Conservation (phyloP, 2,329 filamentous ascomycete genomes). For the Alternaria sp. region DNA sequence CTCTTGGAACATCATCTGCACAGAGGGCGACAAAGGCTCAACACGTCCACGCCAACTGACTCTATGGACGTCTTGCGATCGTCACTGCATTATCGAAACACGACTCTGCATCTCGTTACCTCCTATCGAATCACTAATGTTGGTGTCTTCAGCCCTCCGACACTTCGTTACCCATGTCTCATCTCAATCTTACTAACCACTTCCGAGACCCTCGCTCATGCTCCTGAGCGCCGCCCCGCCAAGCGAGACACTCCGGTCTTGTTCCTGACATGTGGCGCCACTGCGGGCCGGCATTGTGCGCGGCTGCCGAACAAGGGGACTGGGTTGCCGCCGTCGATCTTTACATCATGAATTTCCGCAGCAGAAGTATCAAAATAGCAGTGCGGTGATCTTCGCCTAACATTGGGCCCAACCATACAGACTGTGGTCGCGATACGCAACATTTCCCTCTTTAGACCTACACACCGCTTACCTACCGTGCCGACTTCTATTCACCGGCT, state of each 20-base stretch:
- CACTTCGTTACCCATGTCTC: slow-evolving; percentile 16
- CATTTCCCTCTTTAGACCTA: background rate
- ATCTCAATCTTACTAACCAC: slow-evolving; percentile 20
- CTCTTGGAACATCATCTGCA: slow-evolving; percentile 2
- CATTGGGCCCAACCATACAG: slow-evolving; percentile 3
- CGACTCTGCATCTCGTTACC: slow-evolving; percentile 7
- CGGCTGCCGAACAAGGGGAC: slow-evolving; percentile 19
- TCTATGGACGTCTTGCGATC: slow-evolving; percentile 7
- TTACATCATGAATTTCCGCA: slow-evolving; percentile 14
- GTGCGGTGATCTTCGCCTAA: slow-evolving; percentile 3
- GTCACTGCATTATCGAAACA: slow-evolving; percentile 16
- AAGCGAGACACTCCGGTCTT: slow-evolving; percentile 22
- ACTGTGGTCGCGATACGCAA: slow-evolving; percentile 3
- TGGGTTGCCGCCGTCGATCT: slow-evolving; percentile 26
- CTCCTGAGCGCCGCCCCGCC: slow-evolving; percentile 21
- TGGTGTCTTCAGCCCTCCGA: slow-evolving; percentile 19
- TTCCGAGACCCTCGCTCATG: slow-evolving; percentile 19
- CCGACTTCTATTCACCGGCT: slow-evolving; percentile 13
- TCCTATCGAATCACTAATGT: slow-evolving; percentile 13
- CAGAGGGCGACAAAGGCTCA: slow-evolving; percentile 11
- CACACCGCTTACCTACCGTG: slow-evolving; percentile 5
- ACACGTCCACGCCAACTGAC: slow-evolving; percentile 16
- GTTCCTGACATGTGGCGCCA: slow-evolving; percentile 35
- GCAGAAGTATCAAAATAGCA: slow-evolving; percentile 13
- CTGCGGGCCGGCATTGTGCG: slow-evolving; percentile 24